phyloP scores from a whole-genome alignment of 768 basidiomycete species.

The Vishniacozyma victoriae region DNA sequence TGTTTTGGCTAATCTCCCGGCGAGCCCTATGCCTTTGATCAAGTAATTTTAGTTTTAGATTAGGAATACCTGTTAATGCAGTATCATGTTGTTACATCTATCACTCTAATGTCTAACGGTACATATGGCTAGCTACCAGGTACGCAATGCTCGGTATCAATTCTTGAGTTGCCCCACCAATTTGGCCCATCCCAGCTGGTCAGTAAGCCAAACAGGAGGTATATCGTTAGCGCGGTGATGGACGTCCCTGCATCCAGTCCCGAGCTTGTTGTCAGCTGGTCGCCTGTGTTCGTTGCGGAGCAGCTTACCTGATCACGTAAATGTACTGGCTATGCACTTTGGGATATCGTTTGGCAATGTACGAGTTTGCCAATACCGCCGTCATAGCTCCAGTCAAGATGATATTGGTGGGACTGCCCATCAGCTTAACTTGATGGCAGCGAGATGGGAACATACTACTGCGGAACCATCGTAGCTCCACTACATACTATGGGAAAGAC shows the following conservation, averaged over 20 bases:
- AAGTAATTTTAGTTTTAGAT: too few relatives aligned
- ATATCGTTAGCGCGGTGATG: slow-evolving; percentile 43
- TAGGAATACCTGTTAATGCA: too few relatives aligned
- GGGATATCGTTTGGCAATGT: slow-evolving; percentile 33
- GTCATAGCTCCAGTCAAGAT: slow-evolving; percentile 36
- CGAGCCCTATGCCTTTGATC: background rate
- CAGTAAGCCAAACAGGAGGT: slow-evolving; percentile 42
- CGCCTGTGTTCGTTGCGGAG: background rate
- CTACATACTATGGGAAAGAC: slow-evolving; percentile 46
- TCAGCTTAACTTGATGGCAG: background rate
- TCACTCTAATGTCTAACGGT: background rate
- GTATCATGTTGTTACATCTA: too few relatives aligned
- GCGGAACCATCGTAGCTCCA: slow-evolving; percentile 45
- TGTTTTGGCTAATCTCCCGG: background rate
- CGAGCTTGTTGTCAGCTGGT: slow-evolving; percentile 16
- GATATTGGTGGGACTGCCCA: slow-evolving; percentile 43
- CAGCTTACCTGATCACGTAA: slow-evolving; percentile 37
- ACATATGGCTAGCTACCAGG: slow-evolving; percentile 18
- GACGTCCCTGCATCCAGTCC: slow-evolving; percentile 47
- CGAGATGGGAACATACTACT: slow-evolving; percentile 22
- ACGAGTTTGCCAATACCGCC: slow-evolving; percentile 34
- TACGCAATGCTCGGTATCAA: slow-evolving; percentile 46
- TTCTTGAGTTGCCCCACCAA: slow-evolving; percentile 43
- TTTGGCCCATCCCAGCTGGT: slow-evolving; percentile 23
- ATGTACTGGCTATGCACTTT: slow-evolving; percentile 32